phyloP scores from a whole-genome alignment of 371 early-diverging fungal genomes.

The Mucor ambiguus region DNA sequence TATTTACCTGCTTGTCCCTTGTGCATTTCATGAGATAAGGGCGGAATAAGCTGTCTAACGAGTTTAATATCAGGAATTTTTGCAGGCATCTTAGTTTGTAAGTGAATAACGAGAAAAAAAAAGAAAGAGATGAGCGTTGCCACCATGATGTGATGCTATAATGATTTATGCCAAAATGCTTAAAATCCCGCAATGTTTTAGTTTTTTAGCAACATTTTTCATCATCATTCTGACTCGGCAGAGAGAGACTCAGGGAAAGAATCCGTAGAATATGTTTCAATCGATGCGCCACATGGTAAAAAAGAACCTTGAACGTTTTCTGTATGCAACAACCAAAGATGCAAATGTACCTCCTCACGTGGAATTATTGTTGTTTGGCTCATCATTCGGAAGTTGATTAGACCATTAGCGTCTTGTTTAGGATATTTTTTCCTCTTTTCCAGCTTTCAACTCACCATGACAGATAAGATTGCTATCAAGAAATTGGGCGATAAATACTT shows the following conservation, averaged over 20 bases:
- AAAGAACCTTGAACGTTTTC: not conserved
- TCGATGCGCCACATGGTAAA: not conserved
- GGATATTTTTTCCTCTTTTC: not conserved
- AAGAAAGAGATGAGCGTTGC: not conserved
- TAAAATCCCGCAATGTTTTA: not conserved
- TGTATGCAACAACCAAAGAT: not conserved
- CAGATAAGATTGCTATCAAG: not conserved
- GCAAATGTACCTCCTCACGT: constrained; percentile 4
- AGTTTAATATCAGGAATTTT: constrained; percentile 47
- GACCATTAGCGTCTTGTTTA: not conserved
- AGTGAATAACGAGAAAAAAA: not conserved
- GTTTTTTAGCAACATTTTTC: constrained; percentile 1
- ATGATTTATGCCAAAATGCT: not conserved
- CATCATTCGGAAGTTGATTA: constrained; percentile 3
- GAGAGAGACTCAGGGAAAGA: too few species aligned
- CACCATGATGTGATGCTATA: not conserved
- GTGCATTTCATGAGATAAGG: constrained; percentile 66
- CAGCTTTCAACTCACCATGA: not conserved
- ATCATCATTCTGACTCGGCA: not conserved
- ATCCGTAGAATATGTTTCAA: constrained; percentile 3
- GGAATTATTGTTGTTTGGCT: not conserved
- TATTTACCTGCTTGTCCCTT: constrained; percentile 87
- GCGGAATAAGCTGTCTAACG: constrained; percentile 72
- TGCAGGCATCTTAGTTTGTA: constrained; percentile 26
- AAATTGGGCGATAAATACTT: constrained; percentile 24